Evolutionary conservation across 108 stramenopile genomes (phyloP).

Genomic region (Seminavis robusta): DNA sequence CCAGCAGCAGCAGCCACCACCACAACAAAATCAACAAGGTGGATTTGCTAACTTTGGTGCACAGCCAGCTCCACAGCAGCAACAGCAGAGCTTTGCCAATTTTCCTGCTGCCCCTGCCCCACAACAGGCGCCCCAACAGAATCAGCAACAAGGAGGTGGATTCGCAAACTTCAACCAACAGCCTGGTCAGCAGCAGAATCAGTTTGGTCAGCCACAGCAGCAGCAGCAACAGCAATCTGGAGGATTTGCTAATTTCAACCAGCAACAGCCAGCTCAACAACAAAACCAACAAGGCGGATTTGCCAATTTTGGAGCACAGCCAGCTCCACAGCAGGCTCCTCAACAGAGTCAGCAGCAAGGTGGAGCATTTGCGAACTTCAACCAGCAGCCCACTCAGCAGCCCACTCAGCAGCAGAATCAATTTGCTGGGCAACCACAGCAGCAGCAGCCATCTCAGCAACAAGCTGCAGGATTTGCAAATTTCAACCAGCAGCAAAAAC

Average conservation of each 20-base stretch:
- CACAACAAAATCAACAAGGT: constrained; percentile 11
- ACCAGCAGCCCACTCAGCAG: constrained; percentile 7
- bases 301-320: constrained; percentile 12
- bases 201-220: constrained; percentile 11
- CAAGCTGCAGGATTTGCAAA: constrained; percentile 19
- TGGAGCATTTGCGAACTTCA: too few relatives aligned
- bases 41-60: constrained; percentile 18
- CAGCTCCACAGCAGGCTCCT: neutral
- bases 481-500: constrained; percentile 1
- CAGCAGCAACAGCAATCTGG: constrained; percentile 18
- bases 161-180: neutral
- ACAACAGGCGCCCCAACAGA: neutral
- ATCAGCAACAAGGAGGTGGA: neutral
- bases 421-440: constrained; percentile 17
- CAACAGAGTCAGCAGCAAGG: constrained; percentile 21
- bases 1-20: constrained; percentile 15
- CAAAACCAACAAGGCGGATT: constrained; percentile 12
- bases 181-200: constrained; percentile 17
- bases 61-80: constrained; percentile 16
- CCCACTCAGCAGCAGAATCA: constrained; percentile 16
- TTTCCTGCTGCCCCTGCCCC: constrained; percentile 7
- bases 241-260: constrained; percentile 1
- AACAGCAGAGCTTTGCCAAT: constrained; percentile 26
- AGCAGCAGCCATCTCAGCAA: constrained; percentile 22
- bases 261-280: neutral